Evolutionary conservation across 768 basidiomycete genomes (phyloP).

Genomic region (Wakefieldia striispora): DNA sequence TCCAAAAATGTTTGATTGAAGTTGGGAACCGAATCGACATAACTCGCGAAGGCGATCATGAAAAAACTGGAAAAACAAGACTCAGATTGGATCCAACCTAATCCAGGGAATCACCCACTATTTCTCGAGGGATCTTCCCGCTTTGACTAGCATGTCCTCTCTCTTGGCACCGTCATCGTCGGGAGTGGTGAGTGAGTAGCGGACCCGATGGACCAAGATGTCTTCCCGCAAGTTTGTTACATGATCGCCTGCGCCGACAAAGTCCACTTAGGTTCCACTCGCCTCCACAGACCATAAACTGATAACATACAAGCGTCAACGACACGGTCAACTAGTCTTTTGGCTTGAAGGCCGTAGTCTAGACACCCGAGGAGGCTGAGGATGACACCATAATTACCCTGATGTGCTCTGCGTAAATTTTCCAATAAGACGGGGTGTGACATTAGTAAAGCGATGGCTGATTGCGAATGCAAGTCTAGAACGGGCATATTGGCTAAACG

Average conservation of each 20-base stretch:
- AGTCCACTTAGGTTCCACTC: constrained; percentile 7
- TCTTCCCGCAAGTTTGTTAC: constrained; percentile 91
- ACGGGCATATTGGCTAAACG: constrained; percentile 1
- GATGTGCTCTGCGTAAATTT: constrained; percentile 83
- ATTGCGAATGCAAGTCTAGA: constrained; percentile 69
- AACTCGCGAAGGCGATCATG: constrained; percentile 90
- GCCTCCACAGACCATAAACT: neutral
- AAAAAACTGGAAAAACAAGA: constrained; percentile 67
- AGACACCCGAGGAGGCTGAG: constrained; percentile 91
- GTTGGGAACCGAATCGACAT: constrained; percentile 65
- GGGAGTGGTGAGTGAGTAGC: constrained; percentile 80
- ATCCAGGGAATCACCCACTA: constrained; percentile 56
- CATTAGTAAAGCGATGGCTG: constrained; percentile 83
- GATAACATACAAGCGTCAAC: constrained; percentile 64
- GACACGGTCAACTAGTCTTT: constrained; percentile 85
- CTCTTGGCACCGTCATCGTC: constrained; percentile 54
- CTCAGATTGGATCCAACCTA: neutral
- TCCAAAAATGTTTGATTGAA: constrained; percentile 71
- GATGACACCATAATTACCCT: constrained; percentile 90
- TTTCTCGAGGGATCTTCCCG: constrained; percentile 79
- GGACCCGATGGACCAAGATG: constrained; percentile 77
- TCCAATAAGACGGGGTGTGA: constrained; percentile 78
- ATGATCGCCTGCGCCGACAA: constrained; percentile 65
- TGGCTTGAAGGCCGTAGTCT: constrained; percentile 82
- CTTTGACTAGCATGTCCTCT: constrained; percentile 59